Conservation (phyloP, 345 rosid species). For the Eucalyptus cloeziana region DNA sequence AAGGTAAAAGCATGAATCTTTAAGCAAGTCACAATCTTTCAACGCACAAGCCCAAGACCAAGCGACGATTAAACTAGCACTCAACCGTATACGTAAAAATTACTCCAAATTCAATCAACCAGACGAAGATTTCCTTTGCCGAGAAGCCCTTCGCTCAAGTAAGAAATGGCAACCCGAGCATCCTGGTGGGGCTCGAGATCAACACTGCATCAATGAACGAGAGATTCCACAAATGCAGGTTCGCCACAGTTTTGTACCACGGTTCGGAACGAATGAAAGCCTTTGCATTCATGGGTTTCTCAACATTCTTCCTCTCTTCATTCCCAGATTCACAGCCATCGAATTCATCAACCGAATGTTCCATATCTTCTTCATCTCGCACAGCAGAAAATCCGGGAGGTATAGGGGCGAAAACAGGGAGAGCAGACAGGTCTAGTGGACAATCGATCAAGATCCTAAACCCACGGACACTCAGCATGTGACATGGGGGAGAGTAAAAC, state of each 20-base stretch:
- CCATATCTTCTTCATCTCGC: slow-evolving; percentile 5
- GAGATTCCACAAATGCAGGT: slow-evolving; percentile 68
- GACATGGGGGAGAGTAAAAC: slow-evolving; percentile 8
- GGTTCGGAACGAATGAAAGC: slow-evolving; percentile 53
- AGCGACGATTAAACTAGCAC: neutral
- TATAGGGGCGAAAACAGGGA: slow-evolving; percentile 54
- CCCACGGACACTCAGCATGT: slow-evolving; percentile 32
- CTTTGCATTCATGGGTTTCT: slow-evolving; percentile 17
- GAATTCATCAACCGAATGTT: neutral
- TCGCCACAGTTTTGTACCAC: slow-evolving; percentile 69
- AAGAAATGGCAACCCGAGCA: slow-evolving; percentile 80
- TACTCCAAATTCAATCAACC: neutral
- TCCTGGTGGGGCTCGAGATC: slow-evolving; percentile 65
- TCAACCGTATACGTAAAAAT: neutral
- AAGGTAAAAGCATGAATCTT: neutral
- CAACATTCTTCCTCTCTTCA: slow-evolving; percentile 8
- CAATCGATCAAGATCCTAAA: slow-evolving; percentile 68
- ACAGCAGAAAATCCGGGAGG: slow-evolving; percentile 1
- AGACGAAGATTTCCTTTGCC: slow-evolving; percentile 44
- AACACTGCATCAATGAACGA: slow-evolving; percentile 65
- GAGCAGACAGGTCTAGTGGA: slow-evolving; percentile 70
- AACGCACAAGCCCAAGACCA: neutral
- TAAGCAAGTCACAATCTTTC: neutral
- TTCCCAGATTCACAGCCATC: slow-evolving; percentile 3
- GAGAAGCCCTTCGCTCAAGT: slow-evolving; percentile 46